phyloP scores from a whole-genome alignment of 768 basidiomycete species.

The Termitomyces sp. region DNA sequence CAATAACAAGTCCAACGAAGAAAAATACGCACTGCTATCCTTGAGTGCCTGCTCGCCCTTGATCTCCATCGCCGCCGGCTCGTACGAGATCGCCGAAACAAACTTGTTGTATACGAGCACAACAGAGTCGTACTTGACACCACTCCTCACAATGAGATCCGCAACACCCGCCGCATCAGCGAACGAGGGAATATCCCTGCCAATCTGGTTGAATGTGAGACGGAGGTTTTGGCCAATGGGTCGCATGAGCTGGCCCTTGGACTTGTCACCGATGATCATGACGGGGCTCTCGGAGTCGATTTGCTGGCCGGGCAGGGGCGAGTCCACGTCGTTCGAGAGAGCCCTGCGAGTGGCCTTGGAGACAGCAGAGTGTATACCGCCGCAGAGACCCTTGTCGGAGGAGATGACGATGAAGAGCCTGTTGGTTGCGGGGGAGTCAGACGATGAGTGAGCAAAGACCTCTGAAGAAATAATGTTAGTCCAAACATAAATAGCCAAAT shows the following conservation, averaged over 20 bases:
- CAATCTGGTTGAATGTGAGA: slow-evolving; percentile 96
- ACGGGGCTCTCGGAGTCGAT: slow-evolving; percentile 64
- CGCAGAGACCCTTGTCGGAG: slow-evolving; percentile 98
- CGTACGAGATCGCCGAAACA: slow-evolving; percentile 88
- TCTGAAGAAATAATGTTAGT: slow-evolving; percentile 42
- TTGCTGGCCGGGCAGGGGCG: slow-evolving; percentile 44
- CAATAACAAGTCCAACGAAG: not conserved
- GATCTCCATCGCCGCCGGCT: slow-evolving; percentile 71
- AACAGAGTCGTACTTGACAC: slow-evolving; percentile 83
- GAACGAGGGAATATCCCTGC: slow-evolving; percentile 96
- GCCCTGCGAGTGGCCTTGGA: slow-evolving; percentile 83
- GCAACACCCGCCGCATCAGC: slow-evolving; percentile 93
- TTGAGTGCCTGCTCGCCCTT: slow-evolving; percentile 79
- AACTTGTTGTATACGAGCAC: slow-evolving; percentile 83
- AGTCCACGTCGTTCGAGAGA: slow-evolving; percentile 49
- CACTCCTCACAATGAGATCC: slow-evolving; percentile 85
- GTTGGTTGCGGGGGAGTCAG: slow-evolving; percentile 65
- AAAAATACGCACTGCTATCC: slow-evolving; percentile 62
- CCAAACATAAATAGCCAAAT: not conserved
- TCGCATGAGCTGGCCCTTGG: slow-evolving; percentile 86
- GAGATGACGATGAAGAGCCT: slow-evolving; percentile 94
- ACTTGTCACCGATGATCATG: slow-evolving; percentile 95
- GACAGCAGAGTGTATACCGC: slow-evolving; percentile 98
- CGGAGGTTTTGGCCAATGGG: slow-evolving; percentile 59
- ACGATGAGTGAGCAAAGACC: slow-evolving; percentile 77